phyloP scores from a whole-genome alignment of 768 basidiomycete species.

The Russula ochroleuca region DNA sequence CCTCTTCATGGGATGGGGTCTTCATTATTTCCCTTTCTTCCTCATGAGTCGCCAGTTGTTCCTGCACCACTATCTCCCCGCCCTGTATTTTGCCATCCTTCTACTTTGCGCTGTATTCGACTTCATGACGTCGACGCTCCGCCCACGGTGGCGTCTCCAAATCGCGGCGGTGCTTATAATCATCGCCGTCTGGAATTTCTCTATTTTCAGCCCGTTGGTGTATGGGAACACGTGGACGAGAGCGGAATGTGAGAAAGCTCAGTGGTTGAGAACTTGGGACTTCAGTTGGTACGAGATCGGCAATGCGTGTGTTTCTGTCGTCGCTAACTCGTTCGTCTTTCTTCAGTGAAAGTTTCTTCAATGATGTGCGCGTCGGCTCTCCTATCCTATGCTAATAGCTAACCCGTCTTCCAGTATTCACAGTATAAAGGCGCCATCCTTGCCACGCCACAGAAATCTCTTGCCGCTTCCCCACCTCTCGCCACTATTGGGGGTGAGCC shows the following conservation, averaged over 20 bases:
- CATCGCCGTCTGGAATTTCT: conserved; percentile 73
- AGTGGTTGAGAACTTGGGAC: conserved; percentile 95
- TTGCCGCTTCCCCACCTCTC: conserved; percentile 31
- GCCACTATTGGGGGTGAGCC: conserved; percentile 50
- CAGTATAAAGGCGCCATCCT: conserved; percentile 43
- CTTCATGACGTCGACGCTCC: conserved; percentile 70
- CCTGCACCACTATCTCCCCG: conserved; percentile 97
- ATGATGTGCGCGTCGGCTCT: conserved; percentile 48
- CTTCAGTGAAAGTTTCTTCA: conserved; percentile 60
- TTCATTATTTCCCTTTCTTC: conserved; percentile 98
- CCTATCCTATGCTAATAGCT: conserved; percentile 12
- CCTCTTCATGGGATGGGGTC: conserved; percentile 84
- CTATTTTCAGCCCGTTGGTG: conserved; percentile 70
- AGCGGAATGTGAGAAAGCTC: conserved; percentile 63
- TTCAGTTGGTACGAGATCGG: conserved; percentile 68
- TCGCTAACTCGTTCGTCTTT: conserved; percentile 9
- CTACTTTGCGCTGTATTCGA: conserved; percentile 77
- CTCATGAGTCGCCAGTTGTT: conserved; percentile 96
- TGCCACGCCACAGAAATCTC: conserved; percentile 40
- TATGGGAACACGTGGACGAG: conserved; percentile 91
- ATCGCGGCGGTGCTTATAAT: conserved; percentile 71
- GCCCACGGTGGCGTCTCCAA: conserved; percentile 73
- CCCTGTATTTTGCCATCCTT: conserved; percentile 89
- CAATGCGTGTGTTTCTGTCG: background rate
- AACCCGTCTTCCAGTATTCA: conserved; percentile 44